These are phyloP conservation scores for Aspergillus cejpii DNA, from an alignment of 2,329 filamentous ascomycete species.

Conservation along the genomic window DNA sequence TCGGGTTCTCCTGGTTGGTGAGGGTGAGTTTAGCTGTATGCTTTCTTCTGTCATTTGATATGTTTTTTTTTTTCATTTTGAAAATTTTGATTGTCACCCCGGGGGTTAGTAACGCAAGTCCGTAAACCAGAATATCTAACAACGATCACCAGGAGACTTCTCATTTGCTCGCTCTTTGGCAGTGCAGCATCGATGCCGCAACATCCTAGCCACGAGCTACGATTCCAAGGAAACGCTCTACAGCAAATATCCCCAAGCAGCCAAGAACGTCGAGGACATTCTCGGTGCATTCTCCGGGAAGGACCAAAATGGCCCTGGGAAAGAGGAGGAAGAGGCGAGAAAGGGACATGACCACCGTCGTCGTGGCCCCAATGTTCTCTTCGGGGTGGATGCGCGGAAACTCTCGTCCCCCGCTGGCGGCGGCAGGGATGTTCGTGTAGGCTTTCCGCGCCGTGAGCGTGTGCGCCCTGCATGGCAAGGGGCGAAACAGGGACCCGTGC, in stretches of 20 bases:
- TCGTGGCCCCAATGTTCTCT: slow-evolving; percentile 30
- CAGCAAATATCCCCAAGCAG: slow-evolving; percentile 68
- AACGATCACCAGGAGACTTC: slow-evolving; percentile 37
- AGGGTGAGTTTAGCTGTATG: slow-evolving; percentile 33
- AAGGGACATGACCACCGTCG: neutral
- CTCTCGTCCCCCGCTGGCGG: slow-evolving; percentile 32
- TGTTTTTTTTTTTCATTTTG: slow-evolving; percentile 1
- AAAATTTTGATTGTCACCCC: slow-evolving; percentile 7
- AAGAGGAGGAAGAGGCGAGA: slow-evolving; percentile 1
- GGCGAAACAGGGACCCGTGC: slow-evolving; percentile 3
- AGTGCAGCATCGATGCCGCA: slow-evolving; percentile 36
- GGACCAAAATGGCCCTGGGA: neutral
- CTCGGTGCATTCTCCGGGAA: slow-evolving; percentile 9
- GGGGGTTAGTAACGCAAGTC: no score
- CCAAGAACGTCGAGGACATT: slow-evolving; percentile 50
- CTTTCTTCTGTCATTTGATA: slow-evolving; percentile 4
- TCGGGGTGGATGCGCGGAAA: slow-evolving; percentile 42
- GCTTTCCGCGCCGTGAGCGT: slow-evolving; percentile 27
- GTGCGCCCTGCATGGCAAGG: slow-evolving; percentile 27
- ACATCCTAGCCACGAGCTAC: slow-evolving; percentile 42
- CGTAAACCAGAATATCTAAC: neutral
- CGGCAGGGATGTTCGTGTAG: slow-evolving; percentile 42
- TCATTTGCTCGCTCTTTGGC: slow-evolving; percentile 44
- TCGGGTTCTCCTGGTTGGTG: slow-evolving; percentile 41
- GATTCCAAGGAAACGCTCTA: slow-evolving; percentile 46